Evolutionary conservation across 1,284 basidiomycete genomes (phyloP), one percentile per base, ranked within the genome.

Genomic region (Omphalotus olearius): DNA sequence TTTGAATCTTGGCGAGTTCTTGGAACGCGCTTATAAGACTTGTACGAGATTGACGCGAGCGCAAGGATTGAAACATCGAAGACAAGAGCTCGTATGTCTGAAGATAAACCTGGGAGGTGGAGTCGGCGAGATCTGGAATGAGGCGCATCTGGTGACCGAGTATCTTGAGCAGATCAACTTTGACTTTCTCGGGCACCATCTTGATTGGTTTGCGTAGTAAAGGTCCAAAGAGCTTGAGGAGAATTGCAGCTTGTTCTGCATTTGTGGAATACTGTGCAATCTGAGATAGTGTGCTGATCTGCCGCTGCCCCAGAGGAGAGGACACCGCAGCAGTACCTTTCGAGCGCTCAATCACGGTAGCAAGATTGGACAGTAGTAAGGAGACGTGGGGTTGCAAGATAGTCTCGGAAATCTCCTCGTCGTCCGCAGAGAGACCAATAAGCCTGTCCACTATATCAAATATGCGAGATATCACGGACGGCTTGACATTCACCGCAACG

Each of bases 391-490:
- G 91, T 54, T 81, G 78, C 50, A 98, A 70, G 33, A 95, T 73
- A 13, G 64, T 57, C n/a, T 77, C 73, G 1, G 76, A 71, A 28
- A 89, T 69, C 10, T 62, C 61, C 10, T 72, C 70, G 47, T 87
- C 79, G 4, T 72, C 68, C 0, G 70, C 63, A 9, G 86, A 78
- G 40, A 82, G 75, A 6, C 67, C 71, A 18, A 98, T 71, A 0
- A 97, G 68, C 23, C 78, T 76, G 50, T 96, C 91, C 39, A 95
- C 74, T 51, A 97, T 86, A 62, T 98, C 95, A 59, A 98, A 89
- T 6, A 98, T 79, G 47, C 82, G 80, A 6, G 78, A 78, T 30
- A 97, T 75, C 11, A 98, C 93, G 0, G 82, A 70, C 0, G 93
- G 85, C 69, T 98, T 98, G 66, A 98, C 93, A 57, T 88, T 91